These are phyloP conservation scores for Stentor coeruleus DNA, from an alignment of 73 alveolate species.

Conservation along the genomic window DNA sequence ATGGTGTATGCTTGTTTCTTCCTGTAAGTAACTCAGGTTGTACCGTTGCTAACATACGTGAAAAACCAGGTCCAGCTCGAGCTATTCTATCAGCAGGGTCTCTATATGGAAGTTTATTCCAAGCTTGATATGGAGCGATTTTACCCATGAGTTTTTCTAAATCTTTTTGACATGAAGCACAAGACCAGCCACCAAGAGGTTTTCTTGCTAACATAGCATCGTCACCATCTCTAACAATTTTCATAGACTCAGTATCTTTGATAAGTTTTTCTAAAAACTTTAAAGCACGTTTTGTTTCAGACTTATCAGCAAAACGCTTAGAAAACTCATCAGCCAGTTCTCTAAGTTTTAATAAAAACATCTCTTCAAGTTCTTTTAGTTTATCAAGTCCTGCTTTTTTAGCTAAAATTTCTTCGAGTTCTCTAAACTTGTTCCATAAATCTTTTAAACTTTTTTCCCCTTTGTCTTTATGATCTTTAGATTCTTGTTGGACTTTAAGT, in stretches of 20 bases:
- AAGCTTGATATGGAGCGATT: conserved; percentile 64
- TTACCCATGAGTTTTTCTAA: conserved; percentile 58
- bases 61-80: conserved; percentile 58
- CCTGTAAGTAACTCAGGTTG: conserved; percentile 42
- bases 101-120: conserved; percentile 69
- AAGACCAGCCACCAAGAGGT: conserved; percentile 73
- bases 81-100: conserved; percentile 61
- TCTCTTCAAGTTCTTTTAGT: conserved; percentile 43
- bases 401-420: neutral
- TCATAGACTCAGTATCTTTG: conserved; percentile 50
- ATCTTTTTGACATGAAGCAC: conserved; percentile 81
- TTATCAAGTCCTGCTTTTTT: neutral
- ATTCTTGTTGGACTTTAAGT: neutral
- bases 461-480: conserved; percentile 11
- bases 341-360: conserved; percentile 62
- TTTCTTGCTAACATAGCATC: conserved; percentile 78
- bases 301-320: conserved; percentile 86
- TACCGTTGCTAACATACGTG: conserved; percentile 73
- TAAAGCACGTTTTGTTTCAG: conserved; percentile 81
- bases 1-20: neutral
- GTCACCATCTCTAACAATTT: conserved; percentile 45
- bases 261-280: conserved; percentile 80
- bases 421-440: neutral
- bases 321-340: conserved; percentile 66
- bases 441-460: neutral